A percentile compares a stretch with the other conserved stretches of the same genome.
Conservation (phyloP, 495 filamentous ascomycete species). For the Lasiosphaeriaceae sp. region DNA sequence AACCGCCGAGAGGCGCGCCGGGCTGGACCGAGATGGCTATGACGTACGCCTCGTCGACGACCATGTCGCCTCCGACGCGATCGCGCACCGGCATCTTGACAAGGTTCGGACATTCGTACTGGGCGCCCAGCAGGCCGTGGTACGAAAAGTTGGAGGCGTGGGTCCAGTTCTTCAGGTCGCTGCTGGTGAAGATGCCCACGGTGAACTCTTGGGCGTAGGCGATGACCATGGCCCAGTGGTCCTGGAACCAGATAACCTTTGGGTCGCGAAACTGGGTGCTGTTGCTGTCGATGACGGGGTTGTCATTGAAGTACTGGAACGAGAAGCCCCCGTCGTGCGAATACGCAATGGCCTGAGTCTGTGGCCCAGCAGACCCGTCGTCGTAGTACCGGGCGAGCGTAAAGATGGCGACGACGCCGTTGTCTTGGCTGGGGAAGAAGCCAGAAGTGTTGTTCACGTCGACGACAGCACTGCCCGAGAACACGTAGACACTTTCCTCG, state of each 20-base stretch:
- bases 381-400: slow-evolving; percentile 39
- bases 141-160: slow-evolving; percentile 52
- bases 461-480: slow-evolving; percentile 49
- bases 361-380: slow-evolving; percentile 21
- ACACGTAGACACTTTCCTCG: slow-evolving; percentile 47
- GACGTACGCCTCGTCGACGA: slow-evolving; percentile 31
- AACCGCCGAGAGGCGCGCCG: slow-evolving; percentile 53
- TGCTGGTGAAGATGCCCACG: slow-evolving; percentile 50
- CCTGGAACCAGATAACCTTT: slow-evolving; percentile 50
- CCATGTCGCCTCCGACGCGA: background rate
- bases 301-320: slow-evolving; percentile 48
- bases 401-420: slow-evolving; percentile 55
- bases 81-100: slow-evolving; percentile 38
- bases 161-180: slow-evolving; percentile 51
- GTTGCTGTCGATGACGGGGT: slow-evolving; percentile 48
- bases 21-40: slow-evolving; percentile 52
- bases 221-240: slow-evolving; percentile 49
- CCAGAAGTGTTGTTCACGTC: slow-evolving; percentile 56
- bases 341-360: slow-evolving; percentile 56
- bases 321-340: slow-evolving; percentile 52
- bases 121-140: slow-evolving; percentile 48
- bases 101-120: slow-evolving; percentile 58
- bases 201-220: slow-evolving; percentile 47
- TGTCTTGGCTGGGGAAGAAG: slow-evolving; percentile 47
- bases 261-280: slow-evolving; percentile 56